Base-by-base conservation (phyloP, 2,329 filamentous ascomycete genomes). In the Neurospora crassa region DNA sequence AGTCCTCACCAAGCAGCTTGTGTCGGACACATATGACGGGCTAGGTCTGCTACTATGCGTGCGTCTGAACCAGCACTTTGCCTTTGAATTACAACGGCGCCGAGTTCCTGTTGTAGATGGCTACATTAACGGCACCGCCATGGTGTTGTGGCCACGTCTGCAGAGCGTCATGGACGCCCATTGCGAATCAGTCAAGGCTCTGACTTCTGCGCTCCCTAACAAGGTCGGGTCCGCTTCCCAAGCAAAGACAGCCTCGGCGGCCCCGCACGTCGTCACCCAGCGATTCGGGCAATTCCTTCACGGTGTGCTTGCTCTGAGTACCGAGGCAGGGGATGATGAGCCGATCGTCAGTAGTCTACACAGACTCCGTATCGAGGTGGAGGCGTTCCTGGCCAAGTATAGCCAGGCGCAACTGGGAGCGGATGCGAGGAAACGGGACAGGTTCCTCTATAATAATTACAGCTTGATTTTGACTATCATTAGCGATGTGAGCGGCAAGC, bases 361-460 rank as follows among this genome's bases (percentile, higher is more conserved):
- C 14, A 88, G 96, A 37, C 81, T 99, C 77, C 85, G 93, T 40
- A 87, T 86, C 71, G 96, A 98, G 78, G 91, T 95, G 59, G 94
- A 98, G 80, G 87, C 88, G 0, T 96, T 97, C 75, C 81, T 99
- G 73, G 88, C 88, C 6, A 93, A 92, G 78, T 84, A 94, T 72
- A 92, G 92, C 78, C 91, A 93, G 75, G 84, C 85, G 0, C 74
- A 74, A 69, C 92, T 94, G 73, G 89, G 88, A 24, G 82, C 86
- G 1, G 95, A 97, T 77, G 86, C 88, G 74, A 88, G 93, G 78
- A 96, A 96, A 82, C 86, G 91, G 75, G 91, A 95, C 75, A 86
- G 96, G 67, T 98, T 98, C 78, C 81, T 99, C 77, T 96, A 92
- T 79, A 99, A 98, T 79, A 99, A 99, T 80, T 98, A 97, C 81